Percentiles rank a stretch among this genome's conserved stretches.
These are phyloP conservation scores for Stachybotrys echinatus DNA, from an alignment of 2,329 filamentous ascomycete genomes.

Conservation along the genomic window DNA sequence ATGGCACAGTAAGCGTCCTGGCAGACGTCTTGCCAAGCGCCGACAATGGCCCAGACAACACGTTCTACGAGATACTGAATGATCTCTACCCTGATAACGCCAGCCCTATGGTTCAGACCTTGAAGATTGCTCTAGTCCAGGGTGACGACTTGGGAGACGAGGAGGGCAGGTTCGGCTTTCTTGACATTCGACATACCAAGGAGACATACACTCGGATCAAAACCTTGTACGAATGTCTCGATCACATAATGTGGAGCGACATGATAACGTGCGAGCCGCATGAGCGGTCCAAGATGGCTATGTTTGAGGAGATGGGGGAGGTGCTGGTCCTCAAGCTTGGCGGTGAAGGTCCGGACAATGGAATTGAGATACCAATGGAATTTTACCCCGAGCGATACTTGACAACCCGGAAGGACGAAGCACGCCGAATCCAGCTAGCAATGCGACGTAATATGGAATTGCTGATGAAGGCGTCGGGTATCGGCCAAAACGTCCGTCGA, in stretches of 20 bases:
- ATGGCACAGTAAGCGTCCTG: conserved; percentile 49
- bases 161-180: conserved; percentile 32
- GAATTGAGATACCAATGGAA: conserved; percentile 43
- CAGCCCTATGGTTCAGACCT: conserved; percentile 26
- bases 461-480: neutral
- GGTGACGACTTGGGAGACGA: conserved; percentile 24
- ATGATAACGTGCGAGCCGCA: conserved; percentile 30
- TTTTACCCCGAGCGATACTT: conserved; percentile 53
- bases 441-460: neutral
- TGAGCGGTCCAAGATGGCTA: conserved; percentile 33
- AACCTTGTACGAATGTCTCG: conserved; percentile 42
- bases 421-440: conserved; percentile 34
- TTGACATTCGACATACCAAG: conserved; percentile 33
- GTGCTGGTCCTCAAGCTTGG: conserved; percentile 43
- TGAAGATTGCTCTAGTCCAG: conserved; percentile 20
- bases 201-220: conserved; percentile 31
- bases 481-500: neutral
- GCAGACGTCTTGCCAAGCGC: conserved; percentile 27
- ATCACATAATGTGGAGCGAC: conserved; percentile 43
- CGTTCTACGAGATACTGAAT: conserved; percentile 39
- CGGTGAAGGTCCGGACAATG: conserved; percentile 33
- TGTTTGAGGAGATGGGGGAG: conserved; percentile 42
- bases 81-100: conserved; percentile 18
- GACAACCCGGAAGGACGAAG: conserved; percentile 36
- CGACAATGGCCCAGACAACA: conserved; percentile 30